Evolutionary conservation across 2,329 filamentous ascomycete genomes (phyloP).

Genomic region (Zasmidium citrigriseum): DNA sequence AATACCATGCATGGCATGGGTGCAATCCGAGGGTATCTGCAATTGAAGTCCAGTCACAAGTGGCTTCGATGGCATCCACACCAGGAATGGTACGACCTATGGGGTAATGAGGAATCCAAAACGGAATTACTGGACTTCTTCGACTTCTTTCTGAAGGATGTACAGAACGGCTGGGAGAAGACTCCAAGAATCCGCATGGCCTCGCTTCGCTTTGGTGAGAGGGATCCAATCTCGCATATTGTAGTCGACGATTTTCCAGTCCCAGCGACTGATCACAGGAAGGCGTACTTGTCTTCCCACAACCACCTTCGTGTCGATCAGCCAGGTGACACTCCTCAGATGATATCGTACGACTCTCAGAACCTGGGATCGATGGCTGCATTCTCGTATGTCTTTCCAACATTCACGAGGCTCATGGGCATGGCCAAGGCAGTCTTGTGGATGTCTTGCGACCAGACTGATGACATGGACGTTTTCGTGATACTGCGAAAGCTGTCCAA

Average conservation of each 20-base stretch:
- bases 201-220: not conserved
- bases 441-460: slow-evolving; percentile 31
- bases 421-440: slow-evolving; percentile 49
- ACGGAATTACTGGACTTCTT: slow-evolving; percentile 47
- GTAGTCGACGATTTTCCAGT: slow-evolving; percentile 10
- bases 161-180: slow-evolving; percentile 51
- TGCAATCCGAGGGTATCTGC: slow-evolving; percentile 36
- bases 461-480: slow-evolving; percentile 23
- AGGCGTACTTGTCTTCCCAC: slow-evolving; percentile 14
- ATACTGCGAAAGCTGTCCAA: slow-evolving; percentile 17
- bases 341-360: slow-evolving; percentile 22
- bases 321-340: not conserved
- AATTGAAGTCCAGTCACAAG: slow-evolving; percentile 41
- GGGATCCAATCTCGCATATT: slow-evolving; percentile 5
- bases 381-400: no score
- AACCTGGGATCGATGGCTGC: slow-evolving; percentile 4
- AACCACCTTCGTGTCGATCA: slow-evolving; percentile 5
- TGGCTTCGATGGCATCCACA: slow-evolving; percentile 45
- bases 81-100: slow-evolving; percentile 51
- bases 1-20: slow-evolving; percentile 22
- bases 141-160: slow-evolving; percentile 47
- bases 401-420: no score
- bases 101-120: slow-evolving; percentile 30
- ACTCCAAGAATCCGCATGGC: slow-evolving; percentile 48
- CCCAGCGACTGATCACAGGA: slow-evolving; percentile 12